These are phyloP conservation scores for Mitragyna speciosa DNA, from an alignment of 257 asterid genomes.

Conservation along the genomic window DNA sequence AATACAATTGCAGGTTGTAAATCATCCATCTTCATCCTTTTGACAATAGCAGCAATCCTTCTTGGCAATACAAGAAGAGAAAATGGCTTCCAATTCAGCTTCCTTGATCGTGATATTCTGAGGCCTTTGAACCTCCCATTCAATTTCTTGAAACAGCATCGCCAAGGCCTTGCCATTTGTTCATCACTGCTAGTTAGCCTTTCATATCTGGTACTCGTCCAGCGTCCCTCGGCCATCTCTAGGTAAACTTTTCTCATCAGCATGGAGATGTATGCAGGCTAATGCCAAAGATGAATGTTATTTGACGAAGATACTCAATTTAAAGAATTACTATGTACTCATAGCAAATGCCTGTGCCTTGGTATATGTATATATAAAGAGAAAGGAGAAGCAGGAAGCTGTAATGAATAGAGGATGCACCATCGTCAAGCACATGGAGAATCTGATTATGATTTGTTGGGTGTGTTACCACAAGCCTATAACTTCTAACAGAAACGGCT, in stretches of 20 bases:
- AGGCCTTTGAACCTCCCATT: conserved; percentile 55
- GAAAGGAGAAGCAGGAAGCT: conserved; percentile 1
- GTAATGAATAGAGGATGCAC: conserved; percentile 1
- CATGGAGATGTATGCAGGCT: background rate
- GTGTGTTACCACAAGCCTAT: conserved; percentile 22
- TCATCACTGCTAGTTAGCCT: conserved; percentile 38
- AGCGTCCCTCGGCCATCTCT: conserved; percentile 10
- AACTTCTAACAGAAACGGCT: conserved; percentile 26
- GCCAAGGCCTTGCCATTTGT: conserved; percentile 30
- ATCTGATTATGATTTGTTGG: conserved; percentile 10
- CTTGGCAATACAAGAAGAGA: conserved; percentile 49
- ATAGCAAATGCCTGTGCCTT: background rate
- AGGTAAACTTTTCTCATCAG: conserved; percentile 25
- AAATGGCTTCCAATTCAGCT: conserved; percentile 75
- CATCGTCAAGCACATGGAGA: conserved; percentile 42
- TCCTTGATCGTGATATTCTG: conserved; percentile 43
- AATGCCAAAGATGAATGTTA: background rate
- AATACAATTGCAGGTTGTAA: conserved; percentile 48
- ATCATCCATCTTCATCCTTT: conserved; percentile 50
- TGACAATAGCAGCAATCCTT: conserved; percentile 48
- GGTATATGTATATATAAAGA: conserved; percentile 22
- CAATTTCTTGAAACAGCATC: conserved; percentile 39
- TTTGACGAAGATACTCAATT: background rate
- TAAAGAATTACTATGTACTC: background rate
- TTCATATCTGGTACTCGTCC: conserved; percentile 32